These are phyloP conservation scores for Catenaria anguillulae DNA, from an alignment of 371 early-diverging fungal species.

Conservation along the genomic window DNA sequence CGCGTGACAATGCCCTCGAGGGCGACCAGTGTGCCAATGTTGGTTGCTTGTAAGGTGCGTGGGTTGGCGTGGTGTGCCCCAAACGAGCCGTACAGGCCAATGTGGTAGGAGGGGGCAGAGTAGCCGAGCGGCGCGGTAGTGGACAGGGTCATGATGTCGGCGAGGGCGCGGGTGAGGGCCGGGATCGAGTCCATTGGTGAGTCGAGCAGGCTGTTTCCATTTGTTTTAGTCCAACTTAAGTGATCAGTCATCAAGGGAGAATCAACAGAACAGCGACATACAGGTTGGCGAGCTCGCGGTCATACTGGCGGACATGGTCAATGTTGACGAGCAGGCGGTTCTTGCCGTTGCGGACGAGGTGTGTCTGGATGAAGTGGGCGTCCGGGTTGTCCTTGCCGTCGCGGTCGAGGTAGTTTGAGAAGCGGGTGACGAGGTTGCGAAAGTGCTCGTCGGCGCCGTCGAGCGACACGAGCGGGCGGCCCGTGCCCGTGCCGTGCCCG, in stretches of 20 bases:
- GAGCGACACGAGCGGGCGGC: too few relatives aligned
- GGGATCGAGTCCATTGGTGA: slow-evolving; percentile 72
- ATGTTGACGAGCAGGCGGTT: slow-evolving; percentile 72
- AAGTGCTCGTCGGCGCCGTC: too few relatives aligned
- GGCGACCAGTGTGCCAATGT: slow-evolving; percentile 81
- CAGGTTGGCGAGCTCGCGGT: slow-evolving; percentile 43
- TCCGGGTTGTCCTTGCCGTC: too few relatives aligned
- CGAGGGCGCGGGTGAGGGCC: slow-evolving; percentile 66
- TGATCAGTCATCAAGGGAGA: background rate
- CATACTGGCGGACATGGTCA: slow-evolving; percentile 69
- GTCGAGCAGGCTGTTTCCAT: slow-evolving; percentile 49
- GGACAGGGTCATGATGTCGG: slow-evolving; percentile 23
- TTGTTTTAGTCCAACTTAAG: too few relatives aligned
- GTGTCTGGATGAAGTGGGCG: too few relatives aligned
- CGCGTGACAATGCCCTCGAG: slow-evolving; percentile 98
- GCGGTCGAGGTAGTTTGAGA: too few relatives aligned
- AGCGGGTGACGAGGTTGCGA: too few relatives aligned
- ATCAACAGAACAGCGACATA: slow-evolving; percentile 35
- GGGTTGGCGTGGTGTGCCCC: slow-evolving; percentile 84
- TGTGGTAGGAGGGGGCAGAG: slow-evolving; percentile 29
- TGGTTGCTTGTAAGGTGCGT: slow-evolving; percentile 66
- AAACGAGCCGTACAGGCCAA: slow-evolving; percentile 90
- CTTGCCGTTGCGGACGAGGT: slow-evolving; percentile 42
- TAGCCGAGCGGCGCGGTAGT: slow-evolving; percentile 12
- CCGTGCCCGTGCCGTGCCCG: too few relatives aligned